A percentile compares a stretch with the other conserved stretches of the same genome.
These are phyloP conservation scores for Hippophae rhamnoides DNA, from an alignment of 306 rosid species.

Conservation along the genomic window DNA sequence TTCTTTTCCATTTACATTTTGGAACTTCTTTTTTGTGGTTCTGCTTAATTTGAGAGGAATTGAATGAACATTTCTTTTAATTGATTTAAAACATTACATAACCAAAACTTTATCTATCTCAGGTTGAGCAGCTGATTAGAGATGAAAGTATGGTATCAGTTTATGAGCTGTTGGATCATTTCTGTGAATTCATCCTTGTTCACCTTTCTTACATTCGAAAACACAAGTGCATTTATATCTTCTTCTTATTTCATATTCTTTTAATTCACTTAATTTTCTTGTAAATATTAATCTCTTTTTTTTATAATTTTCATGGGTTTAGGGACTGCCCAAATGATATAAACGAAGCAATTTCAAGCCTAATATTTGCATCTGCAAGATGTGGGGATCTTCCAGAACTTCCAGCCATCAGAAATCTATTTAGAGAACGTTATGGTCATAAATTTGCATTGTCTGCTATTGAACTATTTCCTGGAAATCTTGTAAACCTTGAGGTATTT, in stretches of 20 bases:
- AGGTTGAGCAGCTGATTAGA: conserved; percentile 60
- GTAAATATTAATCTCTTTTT: background rate
- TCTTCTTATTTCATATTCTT: background rate
- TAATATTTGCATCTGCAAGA: conserved; percentile 81
- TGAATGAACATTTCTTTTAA: background rate
- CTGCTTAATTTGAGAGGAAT: too few species aligned
- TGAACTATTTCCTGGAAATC: conserved; percentile 58
- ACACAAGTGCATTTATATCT: conserved; percentile 41
- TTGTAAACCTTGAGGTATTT: conserved; percentile 57
- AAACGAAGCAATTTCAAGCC: conserved; percentile 78
- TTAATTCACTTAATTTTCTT: background rate
- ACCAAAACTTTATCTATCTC: conserved; percentile 8
- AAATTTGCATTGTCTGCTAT: conserved; percentile 44
- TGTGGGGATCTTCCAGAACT: conserved; percentile 88
- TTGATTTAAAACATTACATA: too few species aligned
- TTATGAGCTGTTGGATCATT: conserved; percentile 52
- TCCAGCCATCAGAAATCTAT: conserved; percentile 53
- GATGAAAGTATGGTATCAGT: conserved; percentile 41
- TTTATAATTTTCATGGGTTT: background rate
- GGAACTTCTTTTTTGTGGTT: too few species aligned
- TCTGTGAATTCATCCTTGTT: conserved; percentile 49
- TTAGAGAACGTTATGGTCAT: conserved; percentile 58
- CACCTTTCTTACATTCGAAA: conserved; percentile 51
- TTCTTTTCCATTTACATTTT: too few species aligned
- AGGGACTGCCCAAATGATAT: conserved; percentile 67